Percentiles rank a stretch among this genome's conserved stretches.
These are phyloP conservation scores for Suillus subluteus DNA, from an alignment of 768 basidiomycete genomes.

Conservation along the genomic window DNA sequence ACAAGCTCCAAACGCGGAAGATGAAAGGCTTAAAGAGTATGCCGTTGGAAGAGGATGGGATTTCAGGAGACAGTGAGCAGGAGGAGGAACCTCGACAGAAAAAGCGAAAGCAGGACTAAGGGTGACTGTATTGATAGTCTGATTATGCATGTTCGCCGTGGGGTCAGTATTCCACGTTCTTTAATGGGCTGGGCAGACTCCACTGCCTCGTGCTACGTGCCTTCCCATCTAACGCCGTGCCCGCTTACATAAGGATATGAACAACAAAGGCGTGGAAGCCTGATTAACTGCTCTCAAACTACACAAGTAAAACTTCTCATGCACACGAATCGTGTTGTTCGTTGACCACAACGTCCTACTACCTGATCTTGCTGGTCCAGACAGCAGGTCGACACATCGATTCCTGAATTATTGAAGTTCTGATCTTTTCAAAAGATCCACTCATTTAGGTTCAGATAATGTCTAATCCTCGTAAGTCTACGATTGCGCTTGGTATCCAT, in stretches of 20 bases:
- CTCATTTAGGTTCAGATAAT: slow-evolving; percentile 12
- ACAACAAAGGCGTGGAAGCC: slow-evolving; percentile 7
- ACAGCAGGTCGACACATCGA: not conserved
- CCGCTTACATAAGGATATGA: slow-evolving; percentile 25
- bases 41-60: slow-evolving; percentile 23
- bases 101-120: slow-evolving; percentile 19
- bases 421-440: slow-evolving; percentile 7
- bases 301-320: slow-evolving; percentile 25
- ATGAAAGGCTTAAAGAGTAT: slow-evolving; percentile 87
- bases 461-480: slow-evolving; percentile 15
- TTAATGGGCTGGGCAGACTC: not conserved
- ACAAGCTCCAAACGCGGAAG: slow-evolving; percentile 86
- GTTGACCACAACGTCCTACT: slow-evolving; percentile 17
- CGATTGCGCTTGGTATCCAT: not conserved
- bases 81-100: slow-evolving; percentile 19
- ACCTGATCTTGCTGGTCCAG: slow-evolving; percentile 4
- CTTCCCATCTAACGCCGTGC: not conserved
- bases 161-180: not conserved
- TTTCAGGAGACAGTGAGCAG: slow-evolving; percentile 7
- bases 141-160: slow-evolving; percentile 14
- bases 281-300: not conserved
- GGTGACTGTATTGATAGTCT: slow-evolving; percentile 13
- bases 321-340: slow-evolving; percentile 6
- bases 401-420: slow-evolving; percentile 7
- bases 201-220: slow-evolving; percentile 12